Evolutionary conservation across 768 basidiomycete species (phyloP), one percentile per base, ranked within the genome.

Genomic region (Mycena polygramma): DNA sequence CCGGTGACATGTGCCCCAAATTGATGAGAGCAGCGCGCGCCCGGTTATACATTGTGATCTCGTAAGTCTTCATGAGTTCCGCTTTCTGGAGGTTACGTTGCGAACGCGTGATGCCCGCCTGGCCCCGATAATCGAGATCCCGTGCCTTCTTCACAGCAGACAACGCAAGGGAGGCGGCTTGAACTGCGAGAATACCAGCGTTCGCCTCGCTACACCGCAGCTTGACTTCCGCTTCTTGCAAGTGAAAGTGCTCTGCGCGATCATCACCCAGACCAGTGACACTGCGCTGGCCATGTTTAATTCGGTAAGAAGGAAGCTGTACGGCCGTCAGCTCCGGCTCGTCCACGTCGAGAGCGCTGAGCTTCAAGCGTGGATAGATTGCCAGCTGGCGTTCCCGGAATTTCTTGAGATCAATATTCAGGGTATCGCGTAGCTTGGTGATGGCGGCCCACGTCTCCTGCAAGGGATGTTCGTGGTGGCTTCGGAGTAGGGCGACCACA

Each of bases 311-410:
- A 11, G 68, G 68, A 8, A 69, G 68, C 26, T 63, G 68, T 7
- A 69, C 30, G 0, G 61, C 60, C 15, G 68, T 69, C 10, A 69
- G 22, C 24, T 69, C 68, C 2, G 68, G 68, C 55, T 69, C 68
- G 19, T 69, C 61, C 6, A 36, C 54, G 53, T 69, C 61, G 13
- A 63, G 54, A 11, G 54, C 68, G 49, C 61, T 69, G 19, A 69
- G 68, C 46, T 24, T 57, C 11, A 69, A 46, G 8, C 61, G 55
- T 5, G 68, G 68, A 37, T 63, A 69, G n/a, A 69, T 63, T 13
- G 36, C 46, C 30, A 45, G 52, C 55, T 69, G 68, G 7, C 55
- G 36, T 43, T 69, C 60, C 9, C 68, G 20, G 48, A 69, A 69
- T 30, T 45, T 57, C 41, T 69, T 69, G 30, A 69, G 61, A 19